These are phyloP conservation scores for Pseudogymnoascus sp. DNA, from an alignment of 2,329 filamentous ascomycete species.

Conservation along the genomic window DNA sequence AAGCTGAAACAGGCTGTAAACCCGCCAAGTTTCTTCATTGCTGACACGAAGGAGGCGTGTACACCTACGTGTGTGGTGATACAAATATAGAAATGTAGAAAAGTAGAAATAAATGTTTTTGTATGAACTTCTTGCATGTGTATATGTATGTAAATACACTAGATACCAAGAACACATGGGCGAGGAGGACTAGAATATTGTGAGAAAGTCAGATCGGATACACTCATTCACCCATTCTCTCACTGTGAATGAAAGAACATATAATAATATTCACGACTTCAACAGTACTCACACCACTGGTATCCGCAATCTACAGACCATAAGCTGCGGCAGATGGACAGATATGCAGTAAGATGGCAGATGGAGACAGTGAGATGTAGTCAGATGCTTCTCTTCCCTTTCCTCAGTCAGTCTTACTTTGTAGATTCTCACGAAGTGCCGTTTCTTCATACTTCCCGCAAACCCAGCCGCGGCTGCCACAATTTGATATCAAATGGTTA, in stretches of 20 bases:
- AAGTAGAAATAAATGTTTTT: not conserved
- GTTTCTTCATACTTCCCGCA: not conserved
- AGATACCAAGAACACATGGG: not conserved
- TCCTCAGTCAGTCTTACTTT: not conserved
- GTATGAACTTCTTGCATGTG: not conserved
- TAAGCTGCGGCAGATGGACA: not conserved
- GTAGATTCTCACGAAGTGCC: not conserved
- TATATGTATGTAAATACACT: not conserved
- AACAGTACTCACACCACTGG: not conserved
- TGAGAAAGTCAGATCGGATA: not conserved
- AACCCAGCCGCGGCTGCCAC: not conserved
- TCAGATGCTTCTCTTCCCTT: not conserved
- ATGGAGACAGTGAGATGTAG: not conserved
- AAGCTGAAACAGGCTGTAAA: slow-evolving; percentile 2
- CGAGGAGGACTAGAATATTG: not conserved
- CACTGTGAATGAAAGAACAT: not conserved
- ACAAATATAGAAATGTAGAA: not conserved
- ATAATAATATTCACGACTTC: not conserved
- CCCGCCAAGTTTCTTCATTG: not conserved
- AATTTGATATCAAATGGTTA: not conserved
- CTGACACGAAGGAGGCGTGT: not conserved
- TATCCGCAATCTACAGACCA: not conserved
- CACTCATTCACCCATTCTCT: not conserved
- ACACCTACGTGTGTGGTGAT: not conserved
- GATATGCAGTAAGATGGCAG: not conserved